These are phyloP conservation scores for Diutina sp. DNA, from an alignment of 1,139 yeast species.

Conservation along the genomic window DNA sequence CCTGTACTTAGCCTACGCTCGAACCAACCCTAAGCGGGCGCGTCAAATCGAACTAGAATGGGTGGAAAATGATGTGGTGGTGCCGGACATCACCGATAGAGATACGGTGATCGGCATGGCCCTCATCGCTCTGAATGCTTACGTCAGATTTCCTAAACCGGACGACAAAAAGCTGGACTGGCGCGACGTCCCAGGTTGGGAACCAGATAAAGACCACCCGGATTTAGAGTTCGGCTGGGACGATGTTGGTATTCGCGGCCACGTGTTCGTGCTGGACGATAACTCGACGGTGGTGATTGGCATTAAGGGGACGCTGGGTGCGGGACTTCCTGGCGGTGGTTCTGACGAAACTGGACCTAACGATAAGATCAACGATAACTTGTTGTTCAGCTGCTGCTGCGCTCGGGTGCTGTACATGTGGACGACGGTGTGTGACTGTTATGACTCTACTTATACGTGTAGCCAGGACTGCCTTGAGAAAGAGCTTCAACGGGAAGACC, in stretches of 20 bases:
- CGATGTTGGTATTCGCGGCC: conserved; percentile 77
- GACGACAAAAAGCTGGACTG: conserved; percentile 50
- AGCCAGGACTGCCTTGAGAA: conserved; percentile 77
- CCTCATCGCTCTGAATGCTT: conserved; percentile 82
- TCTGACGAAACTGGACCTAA: conserved; percentile 63
- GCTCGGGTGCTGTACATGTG: conserved; percentile 86
- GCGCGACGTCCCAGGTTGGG: conserved; percentile 62
- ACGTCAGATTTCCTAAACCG: conserved; percentile 60
- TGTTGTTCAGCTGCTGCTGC: conserved; percentile 90
- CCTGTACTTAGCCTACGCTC: conserved; percentile 48
- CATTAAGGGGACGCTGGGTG: conserved; percentile 88
- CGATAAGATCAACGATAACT: conserved; percentile 80
- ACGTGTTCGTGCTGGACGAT: conserved; percentile 62
- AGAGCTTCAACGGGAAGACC: conserved; percentile 60
- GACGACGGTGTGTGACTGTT: conserved; percentile 95
- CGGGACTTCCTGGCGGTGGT: conserved; percentile 64
- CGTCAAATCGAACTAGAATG: conserved; percentile 41
- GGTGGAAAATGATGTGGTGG: conserved; percentile 31
- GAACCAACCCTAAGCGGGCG: conserved; percentile 27
- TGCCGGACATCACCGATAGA: conserved; percentile 68
- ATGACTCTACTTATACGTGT: conserved; percentile 74
- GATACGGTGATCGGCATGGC: conserved; percentile 70
- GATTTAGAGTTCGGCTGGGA: conserved; percentile 71
- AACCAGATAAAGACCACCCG: conserved; percentile 20
- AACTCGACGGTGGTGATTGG: conserved; percentile 65